phyloP scores from a whole-genome alignment of 1,284 basidiomycete genomes.

The Hortiboletus rubellus region DNA sequence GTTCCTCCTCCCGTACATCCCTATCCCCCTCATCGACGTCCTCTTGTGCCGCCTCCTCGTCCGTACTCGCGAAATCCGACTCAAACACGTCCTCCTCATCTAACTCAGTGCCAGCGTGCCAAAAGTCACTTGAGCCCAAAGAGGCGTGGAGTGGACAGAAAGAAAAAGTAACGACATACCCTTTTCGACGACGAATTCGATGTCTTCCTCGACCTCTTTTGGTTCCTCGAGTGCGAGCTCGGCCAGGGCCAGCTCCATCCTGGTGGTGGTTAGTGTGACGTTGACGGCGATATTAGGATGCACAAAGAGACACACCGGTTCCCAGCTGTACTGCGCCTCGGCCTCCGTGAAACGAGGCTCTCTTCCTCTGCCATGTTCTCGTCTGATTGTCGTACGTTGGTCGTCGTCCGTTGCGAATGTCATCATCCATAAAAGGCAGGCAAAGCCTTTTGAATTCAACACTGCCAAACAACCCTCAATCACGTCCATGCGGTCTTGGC shows the following conservation, averaged over 20 bases:
- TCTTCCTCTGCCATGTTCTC: slow-evolving; percentile 43
- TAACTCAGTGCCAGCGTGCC: slow-evolving; percentile 26
- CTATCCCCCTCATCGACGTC: slow-evolving; percentile 58
- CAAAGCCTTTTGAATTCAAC: slow-evolving; percentile 17
- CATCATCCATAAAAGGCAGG: slow-evolving; percentile 4
- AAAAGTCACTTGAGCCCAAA: not conserved
- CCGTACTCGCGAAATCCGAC: slow-evolving; percentile 81
- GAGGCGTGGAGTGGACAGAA: not conserved
- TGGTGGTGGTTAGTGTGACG: slow-evolving; percentile 29
- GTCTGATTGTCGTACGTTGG: not conserved
- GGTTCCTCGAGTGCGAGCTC: slow-evolving; percentile 64
- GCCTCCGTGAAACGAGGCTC: slow-evolving; percentile 55
- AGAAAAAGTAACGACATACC: slow-evolving; percentile 36
- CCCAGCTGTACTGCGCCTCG: slow-evolving; percentile 69
- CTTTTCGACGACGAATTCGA: slow-evolving; percentile 65
- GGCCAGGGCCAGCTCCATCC: slow-evolving; percentile 73
- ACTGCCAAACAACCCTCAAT: slow-evolving; percentile 27
- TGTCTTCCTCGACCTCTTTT: slow-evolving; percentile 67
- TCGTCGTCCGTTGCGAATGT: not conserved
- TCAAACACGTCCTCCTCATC: slow-evolving; percentile 79
- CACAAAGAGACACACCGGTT: slow-evolving; percentile 50
- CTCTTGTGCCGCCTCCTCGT: slow-evolving; percentile 62
- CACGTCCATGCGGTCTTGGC: too few relatives aligned
- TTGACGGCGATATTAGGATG: not conserved
- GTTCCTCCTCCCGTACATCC: slow-evolving; percentile 60